These are phyloP conservation scores for Rauvolfia tetraphylla DNA, from an alignment of 257 asterid genomes.

Conservation along the genomic window DNA sequence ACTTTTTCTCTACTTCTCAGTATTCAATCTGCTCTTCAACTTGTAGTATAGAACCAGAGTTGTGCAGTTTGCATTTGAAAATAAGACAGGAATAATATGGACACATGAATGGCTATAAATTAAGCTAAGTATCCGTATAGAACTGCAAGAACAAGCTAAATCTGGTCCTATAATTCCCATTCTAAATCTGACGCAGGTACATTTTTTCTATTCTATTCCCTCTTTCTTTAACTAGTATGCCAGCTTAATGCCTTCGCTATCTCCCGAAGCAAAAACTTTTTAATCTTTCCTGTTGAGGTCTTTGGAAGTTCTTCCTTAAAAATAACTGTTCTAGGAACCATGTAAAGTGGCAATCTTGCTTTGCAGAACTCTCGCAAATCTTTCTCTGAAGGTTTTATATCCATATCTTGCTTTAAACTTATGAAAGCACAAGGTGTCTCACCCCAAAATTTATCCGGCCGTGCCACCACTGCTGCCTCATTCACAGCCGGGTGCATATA, in stretches of 20 bases:
- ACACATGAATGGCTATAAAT: too few relatives aligned
- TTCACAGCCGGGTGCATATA: conserved; percentile 8
- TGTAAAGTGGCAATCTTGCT: conserved; percentile 3
- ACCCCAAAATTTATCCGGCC: conserved; percentile 11
- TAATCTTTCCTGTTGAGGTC: conserved; percentile 12
- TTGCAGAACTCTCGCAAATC: conserved; percentile 10
- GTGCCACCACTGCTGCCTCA: conserved; percentile 19
- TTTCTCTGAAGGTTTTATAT: not conserved
- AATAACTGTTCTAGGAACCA: conserved; percentile 15
- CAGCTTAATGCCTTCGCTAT: conserved; percentile 1
- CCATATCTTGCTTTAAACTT: not conserved
- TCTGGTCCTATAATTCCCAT: too few relatives aligned
- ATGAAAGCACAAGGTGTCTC: conserved; percentile 17
- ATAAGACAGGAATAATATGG: too few relatives aligned
- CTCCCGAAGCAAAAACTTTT: conserved; percentile 5
- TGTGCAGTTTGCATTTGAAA: too few relatives aligned
- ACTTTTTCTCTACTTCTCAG: too few relatives aligned
- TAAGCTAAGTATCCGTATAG: too few relatives aligned
- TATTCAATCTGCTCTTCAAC: too few relatives aligned
- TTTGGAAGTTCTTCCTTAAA: conserved; percentile 16
- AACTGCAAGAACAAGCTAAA: too few relatives aligned
- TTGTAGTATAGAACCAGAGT: too few relatives aligned
- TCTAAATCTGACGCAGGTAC: too few relatives aligned
- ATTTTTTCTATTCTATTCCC: too few relatives aligned
- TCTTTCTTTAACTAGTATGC: too few relatives aligned